Conservation (phyloP, 2,329 filamentous ascomycete genomes). For the Thielaviopsis populi region DNA sequence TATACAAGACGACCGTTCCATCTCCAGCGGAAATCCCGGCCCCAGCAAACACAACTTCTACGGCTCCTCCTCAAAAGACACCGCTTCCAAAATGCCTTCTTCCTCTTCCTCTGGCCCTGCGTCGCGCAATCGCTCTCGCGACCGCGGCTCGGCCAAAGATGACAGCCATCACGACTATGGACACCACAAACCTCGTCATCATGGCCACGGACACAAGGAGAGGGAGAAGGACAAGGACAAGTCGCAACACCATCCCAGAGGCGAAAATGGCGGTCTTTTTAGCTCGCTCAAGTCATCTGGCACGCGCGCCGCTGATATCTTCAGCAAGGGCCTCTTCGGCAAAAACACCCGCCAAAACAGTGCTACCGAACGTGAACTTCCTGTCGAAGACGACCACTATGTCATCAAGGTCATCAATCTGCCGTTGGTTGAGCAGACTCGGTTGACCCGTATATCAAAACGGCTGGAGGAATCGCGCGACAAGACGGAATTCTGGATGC, state of each 20-base stretch:
- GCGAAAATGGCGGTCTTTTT: constrained; percentile 36
- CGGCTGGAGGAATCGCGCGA: constrained; percentile 74
- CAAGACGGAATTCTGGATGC: constrained; percentile 99
- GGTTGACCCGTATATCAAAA: constrained; percentile 83
- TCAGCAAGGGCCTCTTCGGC: constrained; percentile 70
- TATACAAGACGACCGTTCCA: constrained; percentile 15
- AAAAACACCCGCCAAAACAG: constrained; percentile 61
- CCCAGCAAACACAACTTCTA: constrained; percentile 3
- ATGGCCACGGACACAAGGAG: constrained; percentile 30
- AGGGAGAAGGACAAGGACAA: constrained; percentile 30
- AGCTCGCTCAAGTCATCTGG: constrained; percentile 59
- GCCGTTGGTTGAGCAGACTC: constrained; percentile 74
- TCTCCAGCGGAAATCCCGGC: constrained; percentile 6
- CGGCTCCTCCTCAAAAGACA: constrained; percentile 5
- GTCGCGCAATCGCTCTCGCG: constrained; percentile 56
- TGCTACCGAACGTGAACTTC: constrained; percentile 47
- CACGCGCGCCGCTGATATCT: constrained; percentile 61
- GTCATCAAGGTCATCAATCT: constrained; percentile 71
- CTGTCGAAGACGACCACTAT: constrained; percentile 70
- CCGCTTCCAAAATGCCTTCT: constrained; percentile 1
- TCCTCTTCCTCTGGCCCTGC: constrained; percentile 27
- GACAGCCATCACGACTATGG: constrained; percentile 16
- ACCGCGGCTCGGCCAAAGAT: constrained; percentile 40
- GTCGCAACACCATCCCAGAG: constrained; percentile 34
- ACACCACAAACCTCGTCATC: constrained; percentile 1